Evolutionary conservation across 345 rosid species (phyloP).

Genomic region (Physaria fendleri): DNA sequence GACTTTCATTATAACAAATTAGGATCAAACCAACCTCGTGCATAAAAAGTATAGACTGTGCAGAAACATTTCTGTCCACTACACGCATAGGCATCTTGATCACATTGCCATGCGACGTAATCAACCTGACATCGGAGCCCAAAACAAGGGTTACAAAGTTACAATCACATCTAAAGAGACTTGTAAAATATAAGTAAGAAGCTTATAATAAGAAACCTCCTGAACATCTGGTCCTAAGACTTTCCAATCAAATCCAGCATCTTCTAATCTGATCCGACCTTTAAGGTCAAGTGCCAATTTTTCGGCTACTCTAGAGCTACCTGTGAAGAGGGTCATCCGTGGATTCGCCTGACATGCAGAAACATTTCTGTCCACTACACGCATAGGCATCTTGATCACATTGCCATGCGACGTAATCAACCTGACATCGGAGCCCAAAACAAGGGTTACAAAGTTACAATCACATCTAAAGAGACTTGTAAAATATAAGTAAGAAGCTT

Average conservation of each 20-base stretch:
- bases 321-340: slow-evolving; percentile 93
- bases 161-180: no score
- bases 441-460: slow-evolving; percentile 5
- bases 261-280: slow-evolving; percentile 89
- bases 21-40: slow-evolving; percentile 67
- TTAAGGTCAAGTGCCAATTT: slow-evolving; percentile 87
- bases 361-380: slow-evolving; percentile 98
- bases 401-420: slow-evolving; percentile 92
- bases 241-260: slow-evolving; percentile 99
- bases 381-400: slow-evolving; percentile 99
- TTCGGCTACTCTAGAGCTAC: slow-evolving; percentile 95
- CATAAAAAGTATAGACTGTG: slow-evolving; percentile 88
- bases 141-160: neutral
- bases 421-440: slow-evolving; percentile 41
- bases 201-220: slow-evolving; percentile 45
- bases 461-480: neutral
- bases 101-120: slow-evolving; percentile 95
- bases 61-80: slow-evolving; percentile 99
- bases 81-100: slow-evolving; percentile 98
- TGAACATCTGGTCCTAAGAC: slow-evolving; percentile 92
- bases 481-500: neutral
- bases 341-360: no score
- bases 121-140: slow-evolving; percentile 56
- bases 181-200: neutral
- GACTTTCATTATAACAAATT: no score